Evolutionary conservation across 257 asterid species (phyloP).

Genomic region (Ocimum tenuiflorum): DNA sequence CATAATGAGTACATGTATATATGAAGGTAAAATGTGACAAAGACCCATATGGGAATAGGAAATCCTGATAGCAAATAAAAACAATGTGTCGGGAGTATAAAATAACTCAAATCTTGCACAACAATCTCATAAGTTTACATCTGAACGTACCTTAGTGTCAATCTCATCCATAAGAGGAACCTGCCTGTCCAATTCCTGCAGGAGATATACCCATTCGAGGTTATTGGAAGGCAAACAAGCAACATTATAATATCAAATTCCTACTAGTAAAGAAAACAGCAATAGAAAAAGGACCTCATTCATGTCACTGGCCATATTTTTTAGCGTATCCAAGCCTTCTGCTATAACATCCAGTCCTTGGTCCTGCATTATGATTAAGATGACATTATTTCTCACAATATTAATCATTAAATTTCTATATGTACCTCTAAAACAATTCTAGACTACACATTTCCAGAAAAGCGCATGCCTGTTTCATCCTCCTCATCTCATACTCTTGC

Average conservation of each 20-base stretch:
- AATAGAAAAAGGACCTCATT: constrained; percentile 44
- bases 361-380: constrained; percentile 43
- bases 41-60: neutral
- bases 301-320: neutral
- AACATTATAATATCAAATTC: neutral
- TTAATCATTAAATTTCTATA: neutral
- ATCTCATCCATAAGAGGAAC: constrained; percentile 49
- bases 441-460: constrained; percentile 9
- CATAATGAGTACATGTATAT: neutral
- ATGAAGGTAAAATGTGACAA: neutral
- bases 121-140: constrained; percentile 10
- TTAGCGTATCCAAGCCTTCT: constrained; percentile 65
- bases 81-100: constrained; percentile 2
- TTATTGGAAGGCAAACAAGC: constrained; percentile 8
- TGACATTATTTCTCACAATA: constrained; percentile 5
- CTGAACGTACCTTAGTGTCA: constrained; percentile 67
- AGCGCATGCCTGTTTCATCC: constrained; percentile 77
- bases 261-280: neutral
- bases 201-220: neutral
- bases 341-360: constrained; percentile 90
- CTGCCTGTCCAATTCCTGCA: constrained; percentile 83
- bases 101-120: neutral
- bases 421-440: constrained; percentile 6
- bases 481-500: constrained; percentile 98
- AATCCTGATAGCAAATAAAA: neutral